phyloP scores from a whole-genome alignment of 1,139 yeast genomes.

The Geotrichum citri-aurantii region DNA sequence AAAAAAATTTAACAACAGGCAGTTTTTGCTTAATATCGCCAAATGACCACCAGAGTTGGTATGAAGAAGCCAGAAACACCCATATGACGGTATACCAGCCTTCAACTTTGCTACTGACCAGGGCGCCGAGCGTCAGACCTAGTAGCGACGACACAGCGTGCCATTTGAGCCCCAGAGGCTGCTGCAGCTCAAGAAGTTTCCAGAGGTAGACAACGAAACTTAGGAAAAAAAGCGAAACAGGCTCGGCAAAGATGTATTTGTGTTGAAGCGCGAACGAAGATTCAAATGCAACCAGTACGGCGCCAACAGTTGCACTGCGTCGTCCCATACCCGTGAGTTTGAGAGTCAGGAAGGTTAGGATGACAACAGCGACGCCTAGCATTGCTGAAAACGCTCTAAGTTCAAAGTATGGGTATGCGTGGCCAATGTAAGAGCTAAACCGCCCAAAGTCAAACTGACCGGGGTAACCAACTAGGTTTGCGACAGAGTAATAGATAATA shows the following conservation, averaged over 20 bases:
- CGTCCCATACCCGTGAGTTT: constrained; percentile 45
- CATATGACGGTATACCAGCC: constrained; percentile 53
- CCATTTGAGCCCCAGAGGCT: constrained; percentile 45
- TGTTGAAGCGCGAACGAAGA: constrained; percentile 50
- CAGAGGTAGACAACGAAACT: constrained; percentile 43
- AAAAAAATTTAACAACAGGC: constrained; percentile 36
- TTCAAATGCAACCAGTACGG: constrained; percentile 47
- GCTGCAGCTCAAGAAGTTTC: constrained; percentile 39
- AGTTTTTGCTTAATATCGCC: constrained; percentile 47
- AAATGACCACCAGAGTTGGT: constrained; percentile 50
- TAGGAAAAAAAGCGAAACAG: constrained; percentile 46
- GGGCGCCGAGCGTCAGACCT: constrained; percentile 50
- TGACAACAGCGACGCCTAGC: constrained; percentile 44
- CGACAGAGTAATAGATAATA: constrained; percentile 44
- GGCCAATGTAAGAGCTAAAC: constrained; percentile 33
- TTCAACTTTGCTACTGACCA: constrained; percentile 47
- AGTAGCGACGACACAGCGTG: constrained; percentile 39
- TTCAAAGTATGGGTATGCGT: constrained; percentile 38
- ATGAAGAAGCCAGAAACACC: constrained; percentile 41
- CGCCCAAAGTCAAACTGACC: constrained; percentile 38
- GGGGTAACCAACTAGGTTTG: constrained; percentile 42
- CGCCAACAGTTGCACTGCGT: constrained; percentile 42
- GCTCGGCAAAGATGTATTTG: constrained; percentile 47
- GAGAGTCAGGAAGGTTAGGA: constrained; percentile 46
- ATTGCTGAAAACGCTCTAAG: constrained; percentile 53